Base-by-base conservation (phyloP, 805 yeast genomes). In the Barnettozyma salicaria region DNA sequence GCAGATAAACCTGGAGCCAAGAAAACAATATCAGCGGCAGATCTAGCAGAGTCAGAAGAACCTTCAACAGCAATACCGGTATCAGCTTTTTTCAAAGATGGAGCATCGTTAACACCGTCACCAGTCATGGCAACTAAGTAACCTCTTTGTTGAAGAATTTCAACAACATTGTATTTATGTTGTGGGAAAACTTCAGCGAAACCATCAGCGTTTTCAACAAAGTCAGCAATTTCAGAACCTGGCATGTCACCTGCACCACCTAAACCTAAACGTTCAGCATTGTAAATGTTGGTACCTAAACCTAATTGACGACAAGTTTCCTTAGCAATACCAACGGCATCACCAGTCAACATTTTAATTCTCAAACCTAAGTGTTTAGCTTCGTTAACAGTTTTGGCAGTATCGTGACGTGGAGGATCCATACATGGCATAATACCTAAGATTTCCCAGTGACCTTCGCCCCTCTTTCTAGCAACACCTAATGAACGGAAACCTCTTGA, bases 391-490 rank as follows among this genome's bases (percentile, higher is more conserved):
- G 96, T 88, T 61, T 79, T 78, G 59, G 94, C 95, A 73, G 96
- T 88, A 69, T 88, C 96, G 71, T 88, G 95, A 79, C 96, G 84
- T 71, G 96, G 96, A 61, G 96, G 96, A 71, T 88, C 96, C 89
- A 85, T 83, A 73, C 95, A 87, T 68, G 96, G 96, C 96, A 88
- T 87, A 66, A 88, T 89, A 66, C 96, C 96, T 61, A 88, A 73
- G 56, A 88, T 87, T 72, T 88, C 96, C 96, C 96, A 88, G 79
- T 85, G 94, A 59, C 94, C 94, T 70, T 86, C 95, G 70, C 94
- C 96, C 75, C 95, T 80, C 86, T 86, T 86, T 78, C 96, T 85
- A 51, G 96, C 96, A 73, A 88, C 96, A 81, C 96, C 96, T 64
- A 88, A 76, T 60, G 96, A 88, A 72, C 96, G 78, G 90, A 86